phyloP scores from a whole-genome alignment of 305 asterid species.

The Salvia sclarea region DNA sequence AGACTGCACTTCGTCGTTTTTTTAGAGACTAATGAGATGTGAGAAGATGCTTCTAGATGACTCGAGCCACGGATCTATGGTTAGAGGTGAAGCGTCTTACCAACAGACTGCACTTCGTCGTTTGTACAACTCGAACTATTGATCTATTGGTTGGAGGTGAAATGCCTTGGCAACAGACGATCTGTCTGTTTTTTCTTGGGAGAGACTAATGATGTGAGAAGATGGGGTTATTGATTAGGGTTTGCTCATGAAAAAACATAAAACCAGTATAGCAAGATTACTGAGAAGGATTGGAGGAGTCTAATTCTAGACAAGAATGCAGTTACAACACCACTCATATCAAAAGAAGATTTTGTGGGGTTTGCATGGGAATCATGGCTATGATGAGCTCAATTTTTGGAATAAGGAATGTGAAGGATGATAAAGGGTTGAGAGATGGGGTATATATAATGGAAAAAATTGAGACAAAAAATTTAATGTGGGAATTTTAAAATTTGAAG shows the following conservation, averaged over 20 bases:
- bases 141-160: no score
- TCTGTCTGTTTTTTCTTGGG: no score
- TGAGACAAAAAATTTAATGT: background rate
- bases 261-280: slow-evolving; percentile 57
- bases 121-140: no score
- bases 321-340: slow-evolving; percentile 36
- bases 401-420: slow-evolving; percentile 11
- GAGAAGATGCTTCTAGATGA: no score
- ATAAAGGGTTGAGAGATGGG: slow-evolving; percentile 19
- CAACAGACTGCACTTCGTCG: no score
- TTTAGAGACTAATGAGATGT: no score
- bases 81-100: no score
- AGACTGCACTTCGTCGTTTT: no score
- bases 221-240: background rate
- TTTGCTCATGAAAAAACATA: slow-evolving; percentile 46
- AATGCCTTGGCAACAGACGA: no score
- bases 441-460: slow-evolving; percentile 28
- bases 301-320: slow-evolving; percentile 39
- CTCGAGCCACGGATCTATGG: no score
- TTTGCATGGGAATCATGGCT: slow-evolving; percentile 33
- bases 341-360: slow-evolving; percentile 7
- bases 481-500: slow-evolving; percentile 23
- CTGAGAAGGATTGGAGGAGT: slow-evolving; percentile 55
- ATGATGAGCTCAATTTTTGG: background rate
- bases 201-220: background rate